These are phyloP conservation scores for Pseudotsuga menziesii DNA, from an alignment of 75 land plant genomes.

Conservation along the genomic window DNA sequence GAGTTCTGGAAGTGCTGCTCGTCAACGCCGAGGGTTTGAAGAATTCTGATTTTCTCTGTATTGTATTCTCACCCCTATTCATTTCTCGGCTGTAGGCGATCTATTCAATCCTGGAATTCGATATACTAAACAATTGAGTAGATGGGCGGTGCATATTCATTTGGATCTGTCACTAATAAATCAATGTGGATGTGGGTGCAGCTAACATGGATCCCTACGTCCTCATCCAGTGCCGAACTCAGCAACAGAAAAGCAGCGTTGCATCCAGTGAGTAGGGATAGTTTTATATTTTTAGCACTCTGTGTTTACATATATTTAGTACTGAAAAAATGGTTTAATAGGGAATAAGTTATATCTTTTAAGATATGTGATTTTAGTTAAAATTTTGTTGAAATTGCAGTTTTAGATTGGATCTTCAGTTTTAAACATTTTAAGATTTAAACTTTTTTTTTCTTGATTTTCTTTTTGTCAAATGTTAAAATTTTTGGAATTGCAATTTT, in stretches of 20 bases:
- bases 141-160: background rate
- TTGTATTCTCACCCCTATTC: background rate
- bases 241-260: slow-evolving; percentile 62
- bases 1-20: slow-evolving; percentile 5
- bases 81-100: slow-evolving; percentile 9
- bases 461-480: too few species aligned
- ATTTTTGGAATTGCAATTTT: too few species aligned
- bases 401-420: too few species aligned
- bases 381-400: too few species aligned
- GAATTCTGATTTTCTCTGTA: background rate
- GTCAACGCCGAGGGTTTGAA: slow-evolving; percentile 1
- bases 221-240: slow-evolving; percentile 38
- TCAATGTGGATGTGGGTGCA: slow-evolving; percentile 10
- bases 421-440: too few species aligned
- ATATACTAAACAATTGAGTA: background rate
- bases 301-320: too few species aligned
- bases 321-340: too few species aligned
- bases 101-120: background rate
- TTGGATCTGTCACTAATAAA: background rate
- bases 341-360: too few species aligned
- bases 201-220: slow-evolving; percentile 73
- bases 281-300: background rate
- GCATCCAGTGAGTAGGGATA: slow-evolving; percentile 27
- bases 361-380: too few species aligned
- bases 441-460: too few species aligned